Conservation (phyloP, 2,329 filamentous ascomycete genomes). For the Dactylellina drechsleri region DNA sequence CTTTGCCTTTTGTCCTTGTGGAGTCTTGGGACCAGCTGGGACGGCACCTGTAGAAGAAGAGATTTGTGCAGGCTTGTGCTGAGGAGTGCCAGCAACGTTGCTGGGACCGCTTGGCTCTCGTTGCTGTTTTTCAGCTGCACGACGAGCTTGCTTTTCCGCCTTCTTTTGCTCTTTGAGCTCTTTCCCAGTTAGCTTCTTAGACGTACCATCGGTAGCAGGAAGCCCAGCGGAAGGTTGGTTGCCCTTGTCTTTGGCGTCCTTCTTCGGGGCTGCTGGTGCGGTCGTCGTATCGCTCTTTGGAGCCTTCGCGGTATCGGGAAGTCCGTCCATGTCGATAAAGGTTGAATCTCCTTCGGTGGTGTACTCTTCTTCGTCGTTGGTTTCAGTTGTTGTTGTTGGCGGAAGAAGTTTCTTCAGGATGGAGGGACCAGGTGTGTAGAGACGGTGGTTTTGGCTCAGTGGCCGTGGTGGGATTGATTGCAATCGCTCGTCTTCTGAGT, state of each 20-base stretch:
- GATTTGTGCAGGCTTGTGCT: conserved; percentile 61
- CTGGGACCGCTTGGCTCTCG: conserved; percentile 63
- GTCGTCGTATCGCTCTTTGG: conserved; percentile 3
- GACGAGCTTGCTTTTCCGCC: conserved; percentile 87
- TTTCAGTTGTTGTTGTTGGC: not conserved
- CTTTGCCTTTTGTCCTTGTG: conserved; percentile 62
- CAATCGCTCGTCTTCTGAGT: conserved; percentile 1
- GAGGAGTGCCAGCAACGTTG: conserved; percentile 57
- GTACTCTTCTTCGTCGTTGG: not conserved
- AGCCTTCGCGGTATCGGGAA: conserved; percentile 11
- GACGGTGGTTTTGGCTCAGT: not conserved
- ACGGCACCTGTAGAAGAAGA: conserved; percentile 56
- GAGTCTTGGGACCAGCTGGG: conserved; percentile 47
- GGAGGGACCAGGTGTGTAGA: not conserved
- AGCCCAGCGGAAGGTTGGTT: conserved; percentile 38
- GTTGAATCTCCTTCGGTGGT: not conserved
- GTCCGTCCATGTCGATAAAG: conserved; percentile 15
- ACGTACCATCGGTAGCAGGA: conserved; percentile 58
- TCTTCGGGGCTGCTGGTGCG: conserved; percentile 15
- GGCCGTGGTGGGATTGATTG: not conserved
- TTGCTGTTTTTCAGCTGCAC: conserved; percentile 75
- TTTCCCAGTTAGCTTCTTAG: conserved; percentile 73
- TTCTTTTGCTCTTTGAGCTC: conserved; percentile 90
- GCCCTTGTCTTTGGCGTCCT: conserved; percentile 28
- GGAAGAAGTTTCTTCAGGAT: not conserved